Base-by-base conservation (phyloP, 1,139 yeast genomes). In the Lodderomyces elongisporus region DNA sequence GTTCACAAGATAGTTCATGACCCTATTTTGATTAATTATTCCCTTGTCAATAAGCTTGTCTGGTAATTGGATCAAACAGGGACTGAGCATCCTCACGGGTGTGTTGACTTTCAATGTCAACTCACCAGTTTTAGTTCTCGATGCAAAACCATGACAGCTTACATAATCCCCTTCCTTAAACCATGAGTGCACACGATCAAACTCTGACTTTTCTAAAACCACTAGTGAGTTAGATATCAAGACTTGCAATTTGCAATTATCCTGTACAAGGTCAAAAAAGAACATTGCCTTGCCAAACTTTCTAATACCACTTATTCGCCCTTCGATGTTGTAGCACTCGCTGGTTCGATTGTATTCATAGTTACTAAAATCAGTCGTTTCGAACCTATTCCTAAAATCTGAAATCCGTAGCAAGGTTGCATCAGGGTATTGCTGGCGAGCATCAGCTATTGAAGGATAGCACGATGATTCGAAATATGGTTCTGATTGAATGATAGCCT, bases 51-150 rank as follows among this genome's bases (percentile, higher is more conserved):
- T 59, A 20, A 79, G 57, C 38, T 69, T 71, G 17, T 77, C 79
- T 0, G 96, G 96, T 1, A 85, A 50, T 2, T 48, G 45, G 35
- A 73, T 77, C 36, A 87, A 63, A 22, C 91, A 70, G 0, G 96
- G 93, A 0, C 89, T 56, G 8, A 84, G 66, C 14, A 85, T 55
- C 20, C 39, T 45, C 1, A 84, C 54, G 1, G 77, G 66, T 5
- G 53, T 42, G 1, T 58, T 56, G n/a, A 80, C 69, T 44, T 84
- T 77, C 36, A 91, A 49, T 1, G 96, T 82, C 9, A 89, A 60
- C 48, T 85, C 93, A 0, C 94, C 94, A 1, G 79, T 75, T 35
- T 79, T 76, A 0, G 96, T 85, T 3, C 73, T 54, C 25, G 93
- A 84, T 0, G 96, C 88, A 14, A 50, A 49, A 0, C 98, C 98